Evolutionary conservation across 164 flowering plant species (phyloP), one percentile per base, ranked within the genome.

Genomic region (Umbellularia californica): DNA sequence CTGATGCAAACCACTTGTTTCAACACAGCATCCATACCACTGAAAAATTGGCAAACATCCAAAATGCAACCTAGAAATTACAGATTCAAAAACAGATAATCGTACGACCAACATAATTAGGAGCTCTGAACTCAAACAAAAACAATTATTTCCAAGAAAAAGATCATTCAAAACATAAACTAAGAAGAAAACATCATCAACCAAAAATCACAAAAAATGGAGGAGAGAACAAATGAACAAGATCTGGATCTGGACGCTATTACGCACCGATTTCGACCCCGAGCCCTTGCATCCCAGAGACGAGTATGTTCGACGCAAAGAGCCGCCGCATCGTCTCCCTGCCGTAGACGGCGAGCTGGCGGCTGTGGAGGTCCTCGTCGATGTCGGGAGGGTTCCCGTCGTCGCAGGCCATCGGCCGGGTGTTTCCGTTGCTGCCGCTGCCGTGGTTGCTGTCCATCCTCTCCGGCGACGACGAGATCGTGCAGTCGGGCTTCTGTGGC

Each of bases 281-380:
- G 27, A 94, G 95, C 20, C 97, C 98, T 72, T 90, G 94, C 88
- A 92, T 83, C 81, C 97, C 97, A 0, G 97, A 92, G 70, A 94
- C 72, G 28, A 94, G 97, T 58, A 92, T 79, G 73, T 90, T 91
- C 11, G 98, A 89, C 0, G 87, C 95, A 64, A 92, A 92, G 33
- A 90, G 88, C 68, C 91, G 75, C 69, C 93, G 81, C 98, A 94
- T 92, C 1, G 98, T 91, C 86, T 92, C 98, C 1, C 98, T 85
- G 5, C 98, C 98, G 50, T 92, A 92, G 52, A 90, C 97, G 0
- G 97, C 97, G 23, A 92, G 97, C 87, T 94, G 97, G 20, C 97
- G 75, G 80, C 98, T 90, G 83, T 92, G 97, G 65, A 94, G 90
- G 84, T 94, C 98, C 84, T 94, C 97, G 65, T 94, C 97, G n/a